A percentile compares a stretch with the other conserved stretches of the same genome.
Evolutionary conservation across 345 rosid genomes (phyloP).

Genomic region (Syzygium jambos): DNA sequence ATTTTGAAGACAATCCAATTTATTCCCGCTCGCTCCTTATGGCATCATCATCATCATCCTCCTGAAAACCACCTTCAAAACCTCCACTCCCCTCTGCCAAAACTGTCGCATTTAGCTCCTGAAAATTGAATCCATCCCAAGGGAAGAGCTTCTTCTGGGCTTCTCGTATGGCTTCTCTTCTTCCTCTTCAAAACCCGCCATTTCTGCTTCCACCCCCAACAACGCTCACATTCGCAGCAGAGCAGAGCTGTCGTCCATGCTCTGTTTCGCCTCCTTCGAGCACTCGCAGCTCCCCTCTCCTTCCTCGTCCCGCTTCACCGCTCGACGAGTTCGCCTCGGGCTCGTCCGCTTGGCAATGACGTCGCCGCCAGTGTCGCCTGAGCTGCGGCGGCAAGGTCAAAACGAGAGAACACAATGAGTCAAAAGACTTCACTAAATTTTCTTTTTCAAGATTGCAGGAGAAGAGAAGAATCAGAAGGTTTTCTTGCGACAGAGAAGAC

Average conservation of each 20-base stretch:
- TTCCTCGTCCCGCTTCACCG: constrained; percentile 22
- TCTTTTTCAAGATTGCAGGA: background rate
- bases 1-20: no score
- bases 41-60: background rate
- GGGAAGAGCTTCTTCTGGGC: constrained; percentile 39
- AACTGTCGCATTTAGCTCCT: constrained; percentile 9
- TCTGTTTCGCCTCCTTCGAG: constrained; percentile 31
- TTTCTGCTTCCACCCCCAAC: constrained; percentile 8
- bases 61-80: background rate
- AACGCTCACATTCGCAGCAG: background rate
- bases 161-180: constrained; percentile 58
- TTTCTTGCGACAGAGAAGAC: background rate
- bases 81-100: background rate
- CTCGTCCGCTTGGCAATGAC: constrained; percentile 19
- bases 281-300: constrained; percentile 43
- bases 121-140: constrained; percentile 24
- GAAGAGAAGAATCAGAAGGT: background rate
- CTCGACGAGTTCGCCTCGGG: constrained; percentile 23
- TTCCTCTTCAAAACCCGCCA: constrained; percentile 33
- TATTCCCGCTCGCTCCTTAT: background rate
- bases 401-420: background rate
- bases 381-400: constrained; percentile 31
- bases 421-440: background rate
- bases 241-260: background rate
- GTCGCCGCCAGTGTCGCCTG: constrained; percentile 7